Evolutionary conservation across 768 basidiomycete species (phyloP).

Genomic region (Atractiella rhizophila): DNA sequence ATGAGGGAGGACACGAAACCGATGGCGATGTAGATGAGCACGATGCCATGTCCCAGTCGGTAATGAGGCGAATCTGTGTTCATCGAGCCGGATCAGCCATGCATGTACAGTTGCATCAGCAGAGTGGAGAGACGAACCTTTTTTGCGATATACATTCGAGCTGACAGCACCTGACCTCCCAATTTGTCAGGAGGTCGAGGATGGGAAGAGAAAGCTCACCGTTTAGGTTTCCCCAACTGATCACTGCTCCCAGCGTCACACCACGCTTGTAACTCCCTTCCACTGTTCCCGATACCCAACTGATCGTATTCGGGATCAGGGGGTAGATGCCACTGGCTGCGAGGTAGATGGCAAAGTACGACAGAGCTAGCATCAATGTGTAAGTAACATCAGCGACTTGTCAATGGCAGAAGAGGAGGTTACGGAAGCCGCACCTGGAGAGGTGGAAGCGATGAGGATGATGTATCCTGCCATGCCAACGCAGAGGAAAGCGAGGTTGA

Average conservation of each 20-base stretch:
- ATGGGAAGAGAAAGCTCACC: slow-evolving; percentile 54
- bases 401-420: background rate
- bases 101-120: no score
- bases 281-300: slow-evolving; percentile 49
- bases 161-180: background rate
- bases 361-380: slow-evolving; percentile 37
- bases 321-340: slow-evolving; percentile 57
- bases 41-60: slow-evolving; percentile 41
- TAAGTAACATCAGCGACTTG: background rate
- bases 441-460: slow-evolving; percentile 37
- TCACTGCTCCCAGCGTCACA: slow-evolving; percentile 40
- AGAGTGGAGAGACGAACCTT: no score
- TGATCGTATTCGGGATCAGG: slow-evolving; percentile 35
- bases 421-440: background rate
- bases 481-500: slow-evolving; percentile 27
- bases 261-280: slow-evolving; percentile 54
- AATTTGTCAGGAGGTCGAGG: slow-evolving; percentile 12
- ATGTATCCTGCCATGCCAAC: slow-evolving; percentile 37
- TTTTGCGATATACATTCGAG: slow-evolving; percentile 1
- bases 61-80: slow-evolving; percentile 43
- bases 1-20: slow-evolving; percentile 30
- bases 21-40: slow-evolving; percentile 40
- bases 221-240: slow-evolving; percentile 34
- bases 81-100: background rate
- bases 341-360: slow-evolving; percentile 46